Percentiles rank a stretch among this genome's conserved stretches.
phyloP scores from a whole-genome alignment of 73 alveolate species.

The Paramecium primaurelia region DNA sequence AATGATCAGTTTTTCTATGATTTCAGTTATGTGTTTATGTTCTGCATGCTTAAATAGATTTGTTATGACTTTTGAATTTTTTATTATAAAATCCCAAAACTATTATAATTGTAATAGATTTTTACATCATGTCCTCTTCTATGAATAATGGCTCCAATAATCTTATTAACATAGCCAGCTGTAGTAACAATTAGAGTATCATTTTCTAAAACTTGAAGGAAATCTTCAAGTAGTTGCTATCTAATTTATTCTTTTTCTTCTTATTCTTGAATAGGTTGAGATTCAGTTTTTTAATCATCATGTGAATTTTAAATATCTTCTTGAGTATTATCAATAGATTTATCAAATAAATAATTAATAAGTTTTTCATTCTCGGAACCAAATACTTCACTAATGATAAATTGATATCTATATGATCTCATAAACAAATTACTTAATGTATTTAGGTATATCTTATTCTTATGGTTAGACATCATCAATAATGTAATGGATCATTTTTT shows the following conservation, averaged over 20 bases:
- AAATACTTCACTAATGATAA: neutral
- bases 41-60: neutral
- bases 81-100: neutral
- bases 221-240: neutral
- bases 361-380: slow-evolving; percentile 14
- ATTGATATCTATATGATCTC: neutral
- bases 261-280: neutral
- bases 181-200: neutral
- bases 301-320: neutral
- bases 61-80: neutral
- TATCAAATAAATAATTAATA: neutral
- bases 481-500: neutral
- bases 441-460: neutral
- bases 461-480: neutral
- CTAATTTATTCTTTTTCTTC: neutral
- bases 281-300: neutral
- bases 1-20: neutral
- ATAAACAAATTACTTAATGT: neutral
- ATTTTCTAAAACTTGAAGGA: neutral
- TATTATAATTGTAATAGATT: neutral
- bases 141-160: neutral
- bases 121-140: slow-evolving; percentile 39
- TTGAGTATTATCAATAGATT: neutral
- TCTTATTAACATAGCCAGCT: slow-evolving; percentile 22
- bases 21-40: neutral